Evolutionary conservation across 495 filamentous ascomycete genomes (phyloP), one percentile per base, ranked within the genome.

Genomic region (Neurospora sp.): DNA sequence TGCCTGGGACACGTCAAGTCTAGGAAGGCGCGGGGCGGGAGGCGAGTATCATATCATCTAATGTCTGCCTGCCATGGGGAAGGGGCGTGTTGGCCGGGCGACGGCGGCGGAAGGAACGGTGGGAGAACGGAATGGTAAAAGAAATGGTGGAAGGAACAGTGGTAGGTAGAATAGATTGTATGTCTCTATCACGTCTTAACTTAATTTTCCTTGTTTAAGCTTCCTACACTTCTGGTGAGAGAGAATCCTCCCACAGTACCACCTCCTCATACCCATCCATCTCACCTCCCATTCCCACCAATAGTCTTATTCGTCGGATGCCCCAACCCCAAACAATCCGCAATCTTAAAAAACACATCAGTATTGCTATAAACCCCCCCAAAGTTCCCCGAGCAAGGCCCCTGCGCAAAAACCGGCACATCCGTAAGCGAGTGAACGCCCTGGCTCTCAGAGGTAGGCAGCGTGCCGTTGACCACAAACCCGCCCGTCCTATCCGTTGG

Each of bases 391-490:
- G 92, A 89, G 78, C 91, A 93, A 5, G 91, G 91, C 0, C 91
- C 91, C 81, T 85, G 83, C 0, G 91, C 90, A 75, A 88, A 93
- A 13, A 93, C 90, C 0, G 91, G 90, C 62, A 93, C 91, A 78
- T 93, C 91, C 0, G 91, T 93, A 71, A 93, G 81, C 43, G 86
- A 89, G 82, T 93, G 91, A 71, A 93, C 91, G 28, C 91, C 91
- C 79, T 89, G 84, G 24, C 78, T 76, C 73, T 85, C 80, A 69
- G 79, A 76, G 31, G 86, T 85, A 0, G 90, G 87, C 73, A 93
- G 77, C 2, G 90, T 93, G 69, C 91, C 91, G 75, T 93, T 92
- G 24, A 91, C 83, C 36, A 91, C 73, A 79, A 91, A 90, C 0
- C 91, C 91, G 24, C 82, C 84, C n/a, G 86, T 83, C 15, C 84